Base-by-base conservation (phyloP, 139 green algal genomes). In the Chlamydomonas applanata region DNA sequence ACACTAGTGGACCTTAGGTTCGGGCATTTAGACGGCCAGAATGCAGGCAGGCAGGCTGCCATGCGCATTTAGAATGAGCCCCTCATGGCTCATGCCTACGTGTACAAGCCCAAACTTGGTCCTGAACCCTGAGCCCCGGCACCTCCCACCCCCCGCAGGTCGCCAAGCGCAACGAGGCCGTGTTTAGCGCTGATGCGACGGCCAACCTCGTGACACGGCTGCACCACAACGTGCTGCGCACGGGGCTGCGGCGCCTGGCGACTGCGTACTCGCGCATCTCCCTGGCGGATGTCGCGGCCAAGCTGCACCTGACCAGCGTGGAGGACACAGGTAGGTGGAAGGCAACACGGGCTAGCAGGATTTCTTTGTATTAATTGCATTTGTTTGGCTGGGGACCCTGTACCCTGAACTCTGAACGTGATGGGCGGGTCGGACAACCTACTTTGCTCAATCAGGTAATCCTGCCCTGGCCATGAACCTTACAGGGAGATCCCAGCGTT, bases 201-300 rank as follows among this genome's bases (percentile, higher is more conserved):
- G 65, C 74, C 72, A 96, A 97, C 81, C 88, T 99, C 7, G 91
- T 99, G 40, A 91, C 89, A 62, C 90, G 96, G 2, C 86, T 99
- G 78, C 90, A 93, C 54, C 89, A 96, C 85, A 98, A 97, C 85
- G 96, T 99, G 32, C 96, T 99, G 81, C 86, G 96, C 36, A 92
- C 93, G 14, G 96, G 96, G 24, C 87, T 99, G 75, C 82, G 92
- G 57, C 88, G 94, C 82, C 96, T 98, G 85, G 40, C 40, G 40
- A 49, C 40, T 11, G 93, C 96, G 34, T 99, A 99, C 88, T 94
- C 87, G 9, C 87, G 93, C 75, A 98, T 99, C 85, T 91, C 82
- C 32, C 86, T 99, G 59, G 73, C 52, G 32, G 93, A 97, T 60
- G 83, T 98, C 7, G 93, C 92, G 3, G 67, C 81, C 62, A 94